Base-by-base conservation (phyloP, 352 stramenopile species). In the Phytophthora ramorum region DNA sequence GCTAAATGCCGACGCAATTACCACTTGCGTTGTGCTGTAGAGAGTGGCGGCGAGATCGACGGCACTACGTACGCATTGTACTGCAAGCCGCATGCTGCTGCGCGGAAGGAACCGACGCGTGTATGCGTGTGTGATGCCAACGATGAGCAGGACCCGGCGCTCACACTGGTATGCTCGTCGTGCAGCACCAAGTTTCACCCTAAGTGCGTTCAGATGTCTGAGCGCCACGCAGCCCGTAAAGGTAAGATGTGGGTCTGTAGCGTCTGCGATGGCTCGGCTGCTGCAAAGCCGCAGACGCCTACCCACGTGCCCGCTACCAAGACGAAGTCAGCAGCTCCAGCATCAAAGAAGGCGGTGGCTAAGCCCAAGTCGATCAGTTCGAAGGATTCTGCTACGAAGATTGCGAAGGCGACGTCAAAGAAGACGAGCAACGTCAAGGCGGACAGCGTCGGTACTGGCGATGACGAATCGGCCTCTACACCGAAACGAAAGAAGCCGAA, bases 201-300 rank as follows among this genome's bases (percentile, higher is more conserved):
- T 0, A 92, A 90, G 63, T 96, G 87, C 60, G 75, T 93, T 13
- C 88, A 92, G 49, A 90, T 95, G 72, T 91, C 87, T 9, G 81
- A 87, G 19, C 77, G 85, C 0, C 83, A 92, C 20, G 85, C 83
- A 6, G 59, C 64, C 20, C 77, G 77, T 13, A 89, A 83, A 57
- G 60, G 71, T 7, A 93, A 93, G 49, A 76, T 54, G 14, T 79
- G 66, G 66, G 35, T 76, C 24, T 79, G 71, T 20, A 52, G 58
- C 51, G 54, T 63, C 9, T 79, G 71, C 43, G 67, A 76, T 47
- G 67, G 63, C 22, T 71, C 67, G 17, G 55, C 71, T 32, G 44
- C 45, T 5, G 22, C 58, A n/a, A 74, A 64, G 22, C 66, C 62
- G 17, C 20, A 60, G 22, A 49, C 34, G 6, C 50, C 71, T 14